Conservation (phyloP, 2,329 filamentous ascomycete genomes). For the Elsinoe arachidis region DNA sequence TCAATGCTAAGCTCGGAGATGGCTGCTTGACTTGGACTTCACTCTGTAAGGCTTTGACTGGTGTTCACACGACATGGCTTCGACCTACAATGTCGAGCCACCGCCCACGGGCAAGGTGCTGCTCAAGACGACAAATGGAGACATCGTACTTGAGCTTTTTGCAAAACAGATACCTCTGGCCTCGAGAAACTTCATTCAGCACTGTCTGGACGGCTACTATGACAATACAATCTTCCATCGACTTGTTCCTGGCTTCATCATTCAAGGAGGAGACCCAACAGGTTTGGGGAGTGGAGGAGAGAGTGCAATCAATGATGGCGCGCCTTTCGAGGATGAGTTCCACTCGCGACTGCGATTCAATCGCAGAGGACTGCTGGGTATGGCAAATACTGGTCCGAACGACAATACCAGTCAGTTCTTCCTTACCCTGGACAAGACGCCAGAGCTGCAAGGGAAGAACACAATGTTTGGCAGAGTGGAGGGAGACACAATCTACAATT, state of each 20-base stretch:
- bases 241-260: slow-evolving; percentile 79
- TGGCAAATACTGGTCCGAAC: slow-evolving; percentile 76
- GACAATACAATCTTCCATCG: slow-evolving; percentile 90
- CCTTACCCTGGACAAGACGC: slow-evolving; percentile 73
- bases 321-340: slow-evolving; percentile 78
- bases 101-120: slow-evolving; percentile 88
- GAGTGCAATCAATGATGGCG: slow-evolving; percentile 81
- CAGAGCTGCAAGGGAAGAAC: slow-evolving; percentile 81
- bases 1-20: slow-evolving; percentile 2
- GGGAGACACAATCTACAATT: slow-evolving; percentile 91
- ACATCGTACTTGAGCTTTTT: slow-evolving; percentile 86
- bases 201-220: slow-evolving; percentile 93
- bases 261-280: slow-evolving; percentile 91
- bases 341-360: slow-evolving; percentile 91
- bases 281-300: slow-evolving; percentile 87
- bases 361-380: slow-evolving; percentile 79
- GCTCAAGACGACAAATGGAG: slow-evolving; percentile 80
- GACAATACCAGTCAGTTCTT: slow-evolving; percentile 97
- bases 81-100: slow-evolving; percentile 89
- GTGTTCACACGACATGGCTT: slow-evolving; percentile 54
- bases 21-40: slow-evolving; percentile 2
- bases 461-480: slow-evolving; percentile 88
- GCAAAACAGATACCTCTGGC: slow-evolving; percentile 88
- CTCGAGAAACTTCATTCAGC: slow-evolving; percentile 90
- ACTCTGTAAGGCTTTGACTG: not conserved